Conservation (phyloP, 805 yeast species). For the Cyberlindnera xylosilytica region DNA sequence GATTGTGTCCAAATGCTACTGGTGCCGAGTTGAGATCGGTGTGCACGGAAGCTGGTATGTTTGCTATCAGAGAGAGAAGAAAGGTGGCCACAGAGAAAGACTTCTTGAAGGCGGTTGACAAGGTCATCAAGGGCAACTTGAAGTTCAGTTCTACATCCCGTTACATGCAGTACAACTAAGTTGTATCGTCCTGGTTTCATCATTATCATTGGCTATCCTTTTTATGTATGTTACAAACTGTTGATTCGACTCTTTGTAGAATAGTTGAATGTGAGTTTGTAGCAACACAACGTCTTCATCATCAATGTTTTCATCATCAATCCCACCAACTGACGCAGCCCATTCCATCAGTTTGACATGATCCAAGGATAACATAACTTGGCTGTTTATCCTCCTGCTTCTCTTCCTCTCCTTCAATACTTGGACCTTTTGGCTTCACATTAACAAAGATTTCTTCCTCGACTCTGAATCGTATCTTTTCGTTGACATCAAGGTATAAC, state of each 20-base stretch:
- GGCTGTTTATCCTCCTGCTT: conserved; percentile 48
- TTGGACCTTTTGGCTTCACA: conserved; percentile 74
- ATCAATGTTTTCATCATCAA: conserved; percentile 31
- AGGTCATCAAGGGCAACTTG: conserved; percentile 97
- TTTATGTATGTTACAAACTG: background rate
- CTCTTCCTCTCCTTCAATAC: conserved; percentile 29
- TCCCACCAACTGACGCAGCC: conserved; percentile 98
- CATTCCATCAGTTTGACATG: conserved; percentile 96
- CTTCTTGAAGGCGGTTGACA: conserved; percentile 95
- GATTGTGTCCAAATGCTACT: conserved; percentile 96
- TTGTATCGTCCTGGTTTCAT: background rate
- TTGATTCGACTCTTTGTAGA: too few species aligned
- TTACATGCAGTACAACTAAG: conserved; percentile 94
- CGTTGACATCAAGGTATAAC: conserved; percentile 84
- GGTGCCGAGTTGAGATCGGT: conserved; percentile 99
- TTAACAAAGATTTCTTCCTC: conserved; percentile 86
- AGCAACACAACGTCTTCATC: too few species aligned
- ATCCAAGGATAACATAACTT: conserved; percentile 81
- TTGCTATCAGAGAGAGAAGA: conserved; percentile 96
- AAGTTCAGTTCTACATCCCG: conserved; percentile 96
- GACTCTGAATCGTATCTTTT: conserved; percentile 84
- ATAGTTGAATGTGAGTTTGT: too few species aligned
- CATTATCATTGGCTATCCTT: too few species aligned
- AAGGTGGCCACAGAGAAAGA: conserved; percentile 98
- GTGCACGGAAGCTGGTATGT: conserved; percentile 99